A percentile compares a stretch with the other conserved stretches of the same genome.
phyloP scores from a whole-genome alignment of 2,329 filamentous ascomycete species.

The Tolypocladium guangdongense region DNA sequence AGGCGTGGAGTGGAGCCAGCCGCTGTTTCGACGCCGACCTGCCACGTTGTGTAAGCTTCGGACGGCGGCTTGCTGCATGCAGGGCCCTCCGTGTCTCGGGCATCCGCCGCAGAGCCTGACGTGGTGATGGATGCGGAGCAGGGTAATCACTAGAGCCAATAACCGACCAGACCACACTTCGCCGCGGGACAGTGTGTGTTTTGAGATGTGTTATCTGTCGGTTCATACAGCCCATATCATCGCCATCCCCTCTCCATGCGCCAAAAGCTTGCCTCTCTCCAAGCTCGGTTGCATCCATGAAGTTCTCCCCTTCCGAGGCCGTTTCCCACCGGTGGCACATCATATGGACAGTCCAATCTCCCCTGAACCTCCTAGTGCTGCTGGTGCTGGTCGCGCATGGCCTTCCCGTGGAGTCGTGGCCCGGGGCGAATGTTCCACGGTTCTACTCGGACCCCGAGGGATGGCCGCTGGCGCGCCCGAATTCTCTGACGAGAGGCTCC shows the following conservation, averaged over 20 bases:
- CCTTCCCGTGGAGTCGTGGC: neutral
- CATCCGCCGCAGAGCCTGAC: neutral
- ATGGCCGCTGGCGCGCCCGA: conserved; percentile 5
- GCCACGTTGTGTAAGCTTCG: neutral
- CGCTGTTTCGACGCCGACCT: neutral
- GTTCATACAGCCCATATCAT: neutral
- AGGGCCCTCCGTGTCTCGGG: neutral
- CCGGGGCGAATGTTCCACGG: neutral
- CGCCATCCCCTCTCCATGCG: too few species aligned
- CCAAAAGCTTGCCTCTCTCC: too few species aligned
- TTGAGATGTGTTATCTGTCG: neutral
- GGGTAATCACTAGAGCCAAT: too few species aligned
- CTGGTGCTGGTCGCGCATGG: neutral
- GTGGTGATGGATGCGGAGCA: too few species aligned
- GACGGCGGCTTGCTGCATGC: neutral
- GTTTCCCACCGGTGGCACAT: neutral
- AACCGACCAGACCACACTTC: too few species aligned
- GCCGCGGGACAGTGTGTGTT: neutral
- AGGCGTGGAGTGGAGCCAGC: too few species aligned
- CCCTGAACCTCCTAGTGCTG: neutral
- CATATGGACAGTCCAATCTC: neutral
- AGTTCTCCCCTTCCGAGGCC: neutral
- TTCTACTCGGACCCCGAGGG: neutral
- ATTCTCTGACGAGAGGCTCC: conserved; percentile 26
- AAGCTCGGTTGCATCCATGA: neutral